phyloP scores from a whole-genome alignment of 2,329 filamentous ascomycete genomes.

The Knoxdaviesia proteae region DNA sequence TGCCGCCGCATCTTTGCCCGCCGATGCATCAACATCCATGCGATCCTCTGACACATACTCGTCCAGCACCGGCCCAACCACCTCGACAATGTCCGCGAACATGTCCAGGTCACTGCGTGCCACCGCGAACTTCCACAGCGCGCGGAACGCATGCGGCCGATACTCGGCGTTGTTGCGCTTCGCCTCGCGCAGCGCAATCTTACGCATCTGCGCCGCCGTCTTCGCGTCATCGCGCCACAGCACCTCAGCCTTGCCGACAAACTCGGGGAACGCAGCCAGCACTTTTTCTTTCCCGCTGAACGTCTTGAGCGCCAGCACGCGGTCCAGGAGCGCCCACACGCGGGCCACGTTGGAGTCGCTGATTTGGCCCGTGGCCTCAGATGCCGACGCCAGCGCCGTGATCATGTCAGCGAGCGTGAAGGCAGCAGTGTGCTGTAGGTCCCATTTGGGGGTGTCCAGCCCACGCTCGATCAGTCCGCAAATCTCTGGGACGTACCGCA shows the following conservation, averaged over 20 bases:
- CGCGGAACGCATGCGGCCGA: constrained; percentile 50
- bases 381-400: constrained; percentile 38
- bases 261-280: constrained; percentile 57
- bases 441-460: constrained; percentile 69
- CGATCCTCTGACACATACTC: constrained; percentile 36
- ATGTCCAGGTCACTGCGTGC: constrained; percentile 49
- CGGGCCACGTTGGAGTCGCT: constrained; percentile 35
- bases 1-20: constrained; percentile 35
- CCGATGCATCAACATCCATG: constrained; percentile 13
- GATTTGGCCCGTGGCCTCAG: constrained; percentile 35
- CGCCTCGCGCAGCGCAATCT: constrained; percentile 67
- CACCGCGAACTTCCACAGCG: constrained; percentile 52
- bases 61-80: constrained; percentile 42
- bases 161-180: constrained; percentile 82
- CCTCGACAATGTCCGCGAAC: constrained; percentile 44
- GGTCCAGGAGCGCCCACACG: constrained; percentile 72
- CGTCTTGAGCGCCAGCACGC: constrained; percentile 67
- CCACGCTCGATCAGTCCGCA: constrained; percentile 43
- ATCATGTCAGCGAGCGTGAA: constrained; percentile 59
- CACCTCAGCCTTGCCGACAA: constrained; percentile 42
- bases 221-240: constrained; percentile 32
- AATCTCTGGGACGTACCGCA: constrained; percentile 72
- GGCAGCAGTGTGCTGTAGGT: constrained; percentile 71
- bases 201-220: constrained; percentile 48
- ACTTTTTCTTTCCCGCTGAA: constrained; percentile 84